Evolutionary conservation across 805 yeast species (phyloP), one percentile per base, ranked within the genome.

Genomic region (Clavispora fructus): DNA sequence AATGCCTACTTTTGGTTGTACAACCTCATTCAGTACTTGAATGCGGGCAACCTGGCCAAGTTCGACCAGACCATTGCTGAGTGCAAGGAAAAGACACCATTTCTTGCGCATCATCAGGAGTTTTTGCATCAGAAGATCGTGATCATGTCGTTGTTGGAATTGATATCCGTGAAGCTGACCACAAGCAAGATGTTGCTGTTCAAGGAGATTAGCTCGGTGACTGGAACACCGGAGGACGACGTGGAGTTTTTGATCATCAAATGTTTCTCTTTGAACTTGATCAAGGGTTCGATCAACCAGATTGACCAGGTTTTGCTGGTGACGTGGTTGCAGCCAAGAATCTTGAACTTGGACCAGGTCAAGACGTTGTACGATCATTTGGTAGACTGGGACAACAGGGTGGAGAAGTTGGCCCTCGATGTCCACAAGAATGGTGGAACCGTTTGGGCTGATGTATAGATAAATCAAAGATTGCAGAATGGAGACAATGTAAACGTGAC

Each of bases 301-400:
- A 87, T 90, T 38, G 79, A 80, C 42, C 80, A 84, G 63, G 71
- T 84, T 12, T 86, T 94, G 46, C 82, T 85, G 30, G 82, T 94
- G 41, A 82, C 86, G 26, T 94, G 99, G 99, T 84, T 92, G 51
- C 98, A 94, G 73, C 98, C 99, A 48, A 78, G 98, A 59, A 87
- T 90, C 45, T 84, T 94, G 77, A 88, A 88, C 59, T 74, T 73
- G 52, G 79, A 79, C 39, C 99, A 94, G 73, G 85, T 92, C 48
- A 78, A 74, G 47, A 75, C 75, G 39, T 88, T 94, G 86, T 81
- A 82, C 53, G 74, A 75, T 43, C 85, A 87, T 57, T 77, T 94
- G 60, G 73, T 74, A 26, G 75, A 73, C 43, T 94, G 99, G 99
- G 84, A 86, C 56, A 63, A 65, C 45, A 83, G 83, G 56, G 97